Evolutionary conservation across 805 yeast species (phyloP).

Genomic region (Clavispora santaluciae): DNA sequence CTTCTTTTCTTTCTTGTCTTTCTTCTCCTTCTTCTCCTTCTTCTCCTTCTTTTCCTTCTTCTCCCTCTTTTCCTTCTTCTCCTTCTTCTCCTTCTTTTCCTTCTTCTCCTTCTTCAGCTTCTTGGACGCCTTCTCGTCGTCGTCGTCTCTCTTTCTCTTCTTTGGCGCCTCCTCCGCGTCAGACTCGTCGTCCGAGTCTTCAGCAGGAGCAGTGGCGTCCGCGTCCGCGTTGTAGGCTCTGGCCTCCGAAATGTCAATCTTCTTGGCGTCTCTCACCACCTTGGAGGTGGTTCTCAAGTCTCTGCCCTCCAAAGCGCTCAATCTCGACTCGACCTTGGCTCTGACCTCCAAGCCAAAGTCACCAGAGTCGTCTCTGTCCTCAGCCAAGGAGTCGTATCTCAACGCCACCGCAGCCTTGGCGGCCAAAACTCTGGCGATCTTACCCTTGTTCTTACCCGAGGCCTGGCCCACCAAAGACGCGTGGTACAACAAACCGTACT

Average conservation of each 20-base stretch:
- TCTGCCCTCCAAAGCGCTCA: slow-evolving; percentile 94
- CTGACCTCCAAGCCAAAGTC: slow-evolving; percentile 89
- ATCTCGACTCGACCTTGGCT: slow-evolving; percentile 89
- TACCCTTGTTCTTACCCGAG: slow-evolving; percentile 95
- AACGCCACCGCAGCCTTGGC: slow-evolving; percentile 97
- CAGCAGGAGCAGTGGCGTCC: slow-evolving; percentile 49
- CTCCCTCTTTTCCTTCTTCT: slow-evolving; percentile 51
- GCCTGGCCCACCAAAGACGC: slow-evolving; percentile 94
- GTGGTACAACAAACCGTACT: slow-evolving; percentile 92
- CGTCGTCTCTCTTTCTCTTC: slow-evolving; percentile 18
- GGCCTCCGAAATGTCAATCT: slow-evolving; percentile 80
- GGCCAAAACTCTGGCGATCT: slow-evolving; percentile 96
- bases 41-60: slow-evolving; percentile 45
- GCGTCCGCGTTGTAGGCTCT: slow-evolving; percentile 94
- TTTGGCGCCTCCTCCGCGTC: slow-evolving; percentile 12
- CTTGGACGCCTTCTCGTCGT: slow-evolving; percentile 13
- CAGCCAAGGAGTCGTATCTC: slow-evolving; percentile 95
- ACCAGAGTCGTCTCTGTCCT: slow-evolving; percentile 94
- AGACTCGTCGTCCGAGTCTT: slow-evolving; percentile 20
- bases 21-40: slow-evolving; percentile 34
- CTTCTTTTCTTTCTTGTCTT: slow-evolving; percentile 30
- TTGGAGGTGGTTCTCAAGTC: slow-evolving; percentile 87
- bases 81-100: slow-evolving; percentile 32
- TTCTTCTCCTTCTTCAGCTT: slow-evolving; percentile 23
- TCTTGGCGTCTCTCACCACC: slow-evolving; percentile 76